Evolutionary conservation across 177 flowering plant genomes (phyloP), one percentile per base, ranked within the genome.

Genomic region (Vitis hybrid): DNA sequence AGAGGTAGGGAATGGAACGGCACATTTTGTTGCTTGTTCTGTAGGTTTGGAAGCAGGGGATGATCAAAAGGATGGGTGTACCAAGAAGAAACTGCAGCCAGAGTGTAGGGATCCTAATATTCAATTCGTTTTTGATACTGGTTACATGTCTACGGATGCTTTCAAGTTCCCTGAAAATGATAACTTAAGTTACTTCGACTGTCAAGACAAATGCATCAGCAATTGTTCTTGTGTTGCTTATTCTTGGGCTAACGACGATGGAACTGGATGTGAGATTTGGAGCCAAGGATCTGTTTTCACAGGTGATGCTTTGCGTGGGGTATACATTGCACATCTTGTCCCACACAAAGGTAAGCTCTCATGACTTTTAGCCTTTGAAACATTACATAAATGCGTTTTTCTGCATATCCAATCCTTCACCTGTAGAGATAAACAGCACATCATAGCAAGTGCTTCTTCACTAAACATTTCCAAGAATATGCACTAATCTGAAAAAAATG

Each of bases 191-290:
- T 4, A 10, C 11, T 24, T 47, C 15, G 73, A 74, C 56, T 74
- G 77, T 59, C 0, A 28, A 22, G 33, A 3, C 22, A 28, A 24
- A 44, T 74, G 76, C 68, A 12, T 57, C 57, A 56, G 24, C 17
- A 19, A 63, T 56, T 74, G 76, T 54, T 68, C 76, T 74, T 38
- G 77, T 57, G 53, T 20, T 31, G 77, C 73, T 58, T 74, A 12
- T 64, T 24, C 73, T 13, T 64, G 24, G 18, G 44, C 4, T 20
- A 57, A 69, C 28, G 60, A 20, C 9, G 55, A 69, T 18, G 18
- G 28, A 24, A 74, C 73, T 15, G 77, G 69, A 12, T 74, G 77
- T 22, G 55, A 19, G 58, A 56, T 75, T 51, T 75, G 74, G 78
- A 66, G 56, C 52, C 24, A 38, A 44, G 67, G 28, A 18, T 38